Base-by-base conservation (phyloP, 345 rosid species). In the Gossypium australe region DNA sequence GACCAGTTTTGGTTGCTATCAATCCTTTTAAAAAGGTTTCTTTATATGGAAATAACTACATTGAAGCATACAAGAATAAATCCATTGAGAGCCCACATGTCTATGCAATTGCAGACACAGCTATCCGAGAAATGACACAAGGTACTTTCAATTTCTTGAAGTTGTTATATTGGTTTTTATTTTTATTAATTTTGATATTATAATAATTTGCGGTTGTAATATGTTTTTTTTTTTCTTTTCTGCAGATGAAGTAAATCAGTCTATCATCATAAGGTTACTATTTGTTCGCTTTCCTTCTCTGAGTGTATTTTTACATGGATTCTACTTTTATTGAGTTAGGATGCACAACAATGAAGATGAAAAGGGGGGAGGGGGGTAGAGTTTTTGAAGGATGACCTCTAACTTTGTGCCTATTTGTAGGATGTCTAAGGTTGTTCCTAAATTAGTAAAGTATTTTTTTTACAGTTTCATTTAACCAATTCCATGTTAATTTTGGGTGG, bases 171-270 rank as follows among this genome's bases (percentile, higher is more conserved):
- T 78, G 70, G 14, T 43, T 67, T 45, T 65, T 64, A 11, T 62
- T 74, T 52, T 7, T 52, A 11, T 20, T 27, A 27, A 53, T n/a
- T 49, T 67, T 41, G 29, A 62, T 68, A 38, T 13, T 34, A 20
- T 77, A 29, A 63, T 59, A 17, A 18, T 77, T n/a, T 24, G 48
- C 27, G 47, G 57, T 53, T 82, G 85, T 77, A 80, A 72, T 77
- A 44, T 72, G 44, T 24, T 77, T 76, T 17, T 75, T 22, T 20
- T 75, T 24, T 4, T 76, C 84, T 63, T 80, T 11, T 76, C 75
- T 67, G 20, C 97, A 93, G 99, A 95, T 90, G 99, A 95, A 89
- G 98, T 95, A 67, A 93, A 95, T 81, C 98, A 93, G 86, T 93
- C 99, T 59, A 93, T 95, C 83, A 95, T 95, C 73, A 95, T 95